Evolutionary conservation across 805 yeast species (phyloP).

Genomic region (Metschnikowia proteae): DNA sequence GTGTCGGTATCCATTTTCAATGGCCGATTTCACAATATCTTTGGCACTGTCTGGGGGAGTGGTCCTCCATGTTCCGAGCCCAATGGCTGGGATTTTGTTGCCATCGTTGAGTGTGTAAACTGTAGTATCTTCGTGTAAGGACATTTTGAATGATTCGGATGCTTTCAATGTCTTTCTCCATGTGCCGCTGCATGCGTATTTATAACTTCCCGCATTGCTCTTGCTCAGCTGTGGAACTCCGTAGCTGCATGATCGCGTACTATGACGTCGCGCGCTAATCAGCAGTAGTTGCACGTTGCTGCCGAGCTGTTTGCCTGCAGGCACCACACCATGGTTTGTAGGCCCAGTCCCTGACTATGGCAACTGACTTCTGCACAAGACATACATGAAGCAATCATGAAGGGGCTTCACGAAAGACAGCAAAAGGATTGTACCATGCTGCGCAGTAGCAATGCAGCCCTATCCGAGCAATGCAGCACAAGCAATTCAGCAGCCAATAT

Average conservation of each 20-base stretch:
- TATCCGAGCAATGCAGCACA: too few relatives aligned
- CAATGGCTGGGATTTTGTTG: slow-evolving; percentile 15
- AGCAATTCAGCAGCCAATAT: too few relatives aligned
- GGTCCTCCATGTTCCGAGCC: slow-evolving; percentile 55
- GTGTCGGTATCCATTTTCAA: slow-evolving; percentile 32
- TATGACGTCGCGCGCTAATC: background rate
- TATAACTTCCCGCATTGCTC: background rate
- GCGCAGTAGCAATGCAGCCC: too few relatives aligned
- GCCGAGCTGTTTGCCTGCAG: background rate
- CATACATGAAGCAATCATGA: background rate
- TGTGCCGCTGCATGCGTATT: background rate
- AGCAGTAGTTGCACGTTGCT: background rate
- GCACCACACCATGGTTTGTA: background rate
- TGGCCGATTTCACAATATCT: slow-evolving; percentile 56
- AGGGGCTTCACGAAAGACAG: too few relatives aligned
- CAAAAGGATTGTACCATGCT: too few relatives aligned
- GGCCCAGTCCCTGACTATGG: background rate
- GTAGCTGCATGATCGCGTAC: background rate
- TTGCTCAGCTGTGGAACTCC: background rate
- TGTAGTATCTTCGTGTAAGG: slow-evolving; percentile 11
- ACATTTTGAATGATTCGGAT: slow-evolving; percentile 1
- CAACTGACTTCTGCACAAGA: background rate
- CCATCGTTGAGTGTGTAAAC: slow-evolving; percentile 14
- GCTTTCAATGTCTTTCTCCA: background rate
- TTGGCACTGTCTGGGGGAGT: slow-evolving; percentile 47